These are phyloP conservation scores for Onygenales sp. DNA, from an alignment of 2,329 filamentous ascomycete genomes.

Conservation along the genomic window DNA sequence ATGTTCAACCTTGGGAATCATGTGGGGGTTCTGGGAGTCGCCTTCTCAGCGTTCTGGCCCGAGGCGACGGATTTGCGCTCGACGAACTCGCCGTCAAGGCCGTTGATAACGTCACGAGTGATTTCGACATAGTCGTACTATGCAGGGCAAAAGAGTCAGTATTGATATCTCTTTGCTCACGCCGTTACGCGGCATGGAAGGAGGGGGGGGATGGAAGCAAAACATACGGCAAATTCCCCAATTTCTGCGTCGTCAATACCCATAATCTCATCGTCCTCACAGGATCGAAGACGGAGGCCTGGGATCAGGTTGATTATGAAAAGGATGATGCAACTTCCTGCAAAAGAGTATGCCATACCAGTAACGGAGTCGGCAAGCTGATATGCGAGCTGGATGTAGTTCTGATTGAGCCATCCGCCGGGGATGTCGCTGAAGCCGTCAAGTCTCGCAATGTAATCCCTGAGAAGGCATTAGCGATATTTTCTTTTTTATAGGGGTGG, in stretches of 20 bases:
- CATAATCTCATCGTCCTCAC: constrained; percentile 68
- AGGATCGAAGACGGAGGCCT: constrained; percentile 62
- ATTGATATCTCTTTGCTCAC: too few relatives aligned
- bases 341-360: constrained; percentile 70
- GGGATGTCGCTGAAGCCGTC: constrained; percentile 59
- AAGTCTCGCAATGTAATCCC: constrained; percentile 71
- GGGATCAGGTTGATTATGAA: constrained; percentile 73
- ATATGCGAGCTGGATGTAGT: constrained; percentile 77
- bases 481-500: neutral
- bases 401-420: constrained; percentile 73
- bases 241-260: constrained; percentile 87
- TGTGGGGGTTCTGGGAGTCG: neutral
- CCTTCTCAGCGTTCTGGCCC: neutral
- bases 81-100: constrained; percentile 17
- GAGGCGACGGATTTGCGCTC: neutral
- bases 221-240: constrained; percentile 72
- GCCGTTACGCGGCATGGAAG: too few relatives aligned
- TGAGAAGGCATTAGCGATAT: constrained; percentile 13
- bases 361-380: constrained; percentile 73
- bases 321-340: constrained; percentile 66
- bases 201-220: neutral
- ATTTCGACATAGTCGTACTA: constrained; percentile 84
- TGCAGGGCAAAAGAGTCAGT: constrained; percentile 2
- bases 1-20: neutral
- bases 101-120: constrained; percentile 55